phyloP scores from a whole-genome alignment of 441 rosid species.

The Pelargonium fulgidum region DNA sequence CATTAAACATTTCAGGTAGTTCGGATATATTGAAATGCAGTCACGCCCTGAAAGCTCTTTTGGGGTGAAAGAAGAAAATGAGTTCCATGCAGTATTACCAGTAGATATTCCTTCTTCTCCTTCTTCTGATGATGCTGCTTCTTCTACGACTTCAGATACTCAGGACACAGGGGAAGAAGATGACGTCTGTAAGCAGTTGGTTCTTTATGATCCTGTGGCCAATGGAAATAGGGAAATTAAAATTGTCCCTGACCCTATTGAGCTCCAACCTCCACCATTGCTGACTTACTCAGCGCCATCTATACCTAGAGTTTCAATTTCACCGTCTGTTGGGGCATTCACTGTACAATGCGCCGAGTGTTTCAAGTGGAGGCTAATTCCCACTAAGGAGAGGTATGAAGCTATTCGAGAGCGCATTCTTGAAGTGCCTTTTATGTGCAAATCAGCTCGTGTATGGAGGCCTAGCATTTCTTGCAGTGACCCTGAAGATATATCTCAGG shows the following conservation, averaged over 20 bases:
- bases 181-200: slow-evolving; percentile 45
- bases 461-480: slow-evolving; percentile 67
- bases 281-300: slow-evolving; percentile 24
- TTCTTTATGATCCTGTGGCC: slow-evolving; percentile 48
- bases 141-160: slow-evolving; percentile 1
- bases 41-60: slow-evolving; percentile 1
- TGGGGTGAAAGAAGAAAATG: slow-evolving; percentile 3
- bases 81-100: slow-evolving; percentile 11
- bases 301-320: slow-evolving; percentile 28
- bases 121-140: slow-evolving; percentile 15
- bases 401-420: slow-evolving; percentile 77
- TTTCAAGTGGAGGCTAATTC: slow-evolving; percentile 89
- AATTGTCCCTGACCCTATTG: slow-evolving; percentile 27
- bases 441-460: slow-evolving; percentile 71
- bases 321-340: slow-evolving; percentile 78
- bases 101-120: slow-evolving; percentile 30
- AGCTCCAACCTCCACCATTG: slow-evolving; percentile 23
- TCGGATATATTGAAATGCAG: not conserved
- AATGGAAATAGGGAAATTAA: slow-evolving; percentile 31
- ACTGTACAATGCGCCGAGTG: slow-evolving; percentile 82
- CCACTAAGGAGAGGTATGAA: slow-evolving; percentile 76
- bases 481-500: slow-evolving; percentile 80
- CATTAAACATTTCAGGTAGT: not conserved
- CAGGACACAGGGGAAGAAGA: slow-evolving; percentile 24
- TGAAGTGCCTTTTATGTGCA: slow-evolving; percentile 64